Base-by-base conservation (phyloP, 257 asterid genomes). In the Jacaranda mimosifolia region DNA sequence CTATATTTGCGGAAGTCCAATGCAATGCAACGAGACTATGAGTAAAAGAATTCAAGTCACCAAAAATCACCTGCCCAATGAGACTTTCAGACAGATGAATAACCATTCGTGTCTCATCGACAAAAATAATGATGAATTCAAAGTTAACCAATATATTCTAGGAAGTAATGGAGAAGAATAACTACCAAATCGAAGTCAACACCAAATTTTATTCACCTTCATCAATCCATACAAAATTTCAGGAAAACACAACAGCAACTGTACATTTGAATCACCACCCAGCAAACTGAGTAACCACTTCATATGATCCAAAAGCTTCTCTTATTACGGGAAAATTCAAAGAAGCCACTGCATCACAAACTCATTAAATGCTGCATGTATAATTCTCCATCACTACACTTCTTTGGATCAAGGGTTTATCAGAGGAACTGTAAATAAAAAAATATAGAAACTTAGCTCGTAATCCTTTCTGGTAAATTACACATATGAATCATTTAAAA, bases 31-130 rank as follows among this genome's bases (percentile, higher is more conserved):
- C 81, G 84, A 82, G 52, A 18, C 71, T 79, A 60, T 17, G 73
- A 58, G 64, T 17, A 53, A 38, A 57, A 68, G 73, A 70, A 83
- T 55, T 77, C 40, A 70, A 74, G 52, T 59, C 42, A 42, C 81
- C 83, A 63, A 81, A 70, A 71, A 75, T 75, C 83, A 83, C 87
- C 91, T 85, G 86, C 53, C 63, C 84, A 63, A 65, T 32, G 68
- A 32, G 55, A 60, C 63, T 53, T 63, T 38, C 59, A 71, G 56
- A 64, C 10, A 75, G 35, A 66, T 59, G 42, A 77, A 63, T 38
- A 6, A 52, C 45, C 67, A 65, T 77, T 59, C 40, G 35, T 39
- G 49, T 9, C 78, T 42, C 45, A 17, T 32, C 62, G 52, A 43
- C 14, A n/a, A 65, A 38, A 19, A 45, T 38, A 26, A 79, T 35